Evolutionary conservation across 23 red algal species (phyloP), one percentile per base, ranked within the genome.

Genomic region (Rhodosorus marinus): DNA sequence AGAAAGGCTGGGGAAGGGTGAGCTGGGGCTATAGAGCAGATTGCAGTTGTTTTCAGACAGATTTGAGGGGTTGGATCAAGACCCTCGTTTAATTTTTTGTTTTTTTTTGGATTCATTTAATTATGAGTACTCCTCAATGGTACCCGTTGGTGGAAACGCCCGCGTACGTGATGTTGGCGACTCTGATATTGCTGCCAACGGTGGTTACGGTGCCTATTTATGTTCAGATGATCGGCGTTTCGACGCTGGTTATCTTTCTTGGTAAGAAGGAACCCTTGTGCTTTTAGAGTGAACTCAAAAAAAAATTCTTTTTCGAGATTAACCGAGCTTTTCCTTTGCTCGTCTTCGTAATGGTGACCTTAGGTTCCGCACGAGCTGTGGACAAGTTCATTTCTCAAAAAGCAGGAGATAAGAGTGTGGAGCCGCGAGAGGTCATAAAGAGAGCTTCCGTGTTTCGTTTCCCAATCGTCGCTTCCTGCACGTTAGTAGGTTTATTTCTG

Each of bases 401-500:
- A n/a, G n/a, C n/a, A n/a, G n/a, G n/a, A 17, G 38, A 17, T 17
- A 40, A 66, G 20, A 67, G 74, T 7, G 33, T 48, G 9, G 57
- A 45, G 31, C 20, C 22, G 57, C 69, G 86, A 26, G 66, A 93
- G 33, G 86, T 93, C 34, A 93, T 93, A 17, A 61, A 54, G 49
- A 50, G 67, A 28, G 49, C 59, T 40, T 68, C 70, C 33, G 86
- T 76, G 2, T 74, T 59, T 24, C 76, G 77, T 8, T 81, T 93
- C 46, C 86, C 86, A 6, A 27, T 93, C 0, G 66, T 82, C 24
- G 86, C 86, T 0, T 93, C 86, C 6, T 33, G 45, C 6, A 59
- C 59, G 7, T 62, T 93, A 32, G 38, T 81, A 24, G 74, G 68
- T 9, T 62, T 93, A 60, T 93, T 69, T 69, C 56, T 93, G 11